Evolutionary conservation across 139 green algal genomes (phyloP).

Genomic region (Auxenochlorella pyrenoidosa): DNA sequence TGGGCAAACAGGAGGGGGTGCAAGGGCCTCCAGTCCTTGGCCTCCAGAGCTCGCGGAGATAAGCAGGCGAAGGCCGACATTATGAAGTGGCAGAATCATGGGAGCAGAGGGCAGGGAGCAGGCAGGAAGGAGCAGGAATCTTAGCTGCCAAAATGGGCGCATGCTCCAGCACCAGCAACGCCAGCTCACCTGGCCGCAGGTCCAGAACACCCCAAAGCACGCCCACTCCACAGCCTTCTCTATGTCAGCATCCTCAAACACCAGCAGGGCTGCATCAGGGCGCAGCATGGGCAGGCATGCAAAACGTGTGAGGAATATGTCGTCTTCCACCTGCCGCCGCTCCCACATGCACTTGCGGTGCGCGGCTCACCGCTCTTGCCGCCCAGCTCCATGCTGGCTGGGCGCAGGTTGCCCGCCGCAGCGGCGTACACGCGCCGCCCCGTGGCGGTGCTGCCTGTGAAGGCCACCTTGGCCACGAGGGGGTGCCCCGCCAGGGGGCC

Average conservation of each 20-base stretch:
- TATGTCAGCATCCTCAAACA: slow-evolving; percentile 93
- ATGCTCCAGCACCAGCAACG: background rate
- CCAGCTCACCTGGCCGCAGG: background rate
- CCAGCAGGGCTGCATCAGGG: slow-evolving; percentile 64
- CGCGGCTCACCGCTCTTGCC: slow-evolving; percentile 72
- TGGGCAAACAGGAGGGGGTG: background rate
- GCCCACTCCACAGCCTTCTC: slow-evolving; percentile 91
- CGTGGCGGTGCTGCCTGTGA: slow-evolving; percentile 84
- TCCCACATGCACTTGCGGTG: background rate
- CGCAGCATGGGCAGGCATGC: background rate
- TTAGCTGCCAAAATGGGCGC: too few species aligned
- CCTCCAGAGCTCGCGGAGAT: too few species aligned
- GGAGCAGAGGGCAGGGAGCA: background rate
- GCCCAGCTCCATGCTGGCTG: slow-evolving; percentile 83
- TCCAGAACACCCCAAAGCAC: slow-evolving; percentile 92
- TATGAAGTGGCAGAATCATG: background rate
- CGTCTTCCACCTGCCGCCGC: background rate
- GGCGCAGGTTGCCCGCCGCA: slow-evolving; percentile 74
- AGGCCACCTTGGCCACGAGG: slow-evolving; percentile 85
- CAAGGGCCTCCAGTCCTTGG: background rate
- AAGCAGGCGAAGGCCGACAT: too few species aligned
- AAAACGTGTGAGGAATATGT: too few species aligned
- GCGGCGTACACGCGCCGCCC: slow-evolving; percentile 71
- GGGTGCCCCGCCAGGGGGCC: slow-evolving; percentile 49
- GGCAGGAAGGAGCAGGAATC: background rate